These are phyloP conservation scores for Ophidiomyces ophidiicola DNA, from an alignment of 2,329 filamentous ascomycete species.

Conservation along the genomic window DNA sequence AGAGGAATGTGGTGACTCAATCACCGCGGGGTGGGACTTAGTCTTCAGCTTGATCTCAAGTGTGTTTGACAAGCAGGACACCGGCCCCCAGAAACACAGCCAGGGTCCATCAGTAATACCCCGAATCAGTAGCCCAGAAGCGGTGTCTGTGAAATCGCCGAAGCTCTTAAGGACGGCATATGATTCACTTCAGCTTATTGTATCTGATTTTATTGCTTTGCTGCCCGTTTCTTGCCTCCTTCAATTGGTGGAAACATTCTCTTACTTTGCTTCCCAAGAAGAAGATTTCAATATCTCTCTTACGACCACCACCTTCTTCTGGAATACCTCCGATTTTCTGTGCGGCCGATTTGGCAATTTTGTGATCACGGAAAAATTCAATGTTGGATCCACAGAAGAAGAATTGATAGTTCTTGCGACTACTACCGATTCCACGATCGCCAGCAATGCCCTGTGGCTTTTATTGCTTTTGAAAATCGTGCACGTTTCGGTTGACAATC, in stretches of 20 bases:
- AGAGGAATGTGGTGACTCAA: slow-evolving; percentile 74
- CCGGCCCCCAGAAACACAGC: slow-evolving; percentile 22
- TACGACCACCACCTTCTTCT: slow-evolving; percentile 90
- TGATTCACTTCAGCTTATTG: slow-evolving; percentile 77
- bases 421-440: slow-evolving; percentile 46
- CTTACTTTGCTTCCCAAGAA: slow-evolving; percentile 75
- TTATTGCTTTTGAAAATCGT: slow-evolving; percentile 31
- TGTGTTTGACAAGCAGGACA: slow-evolving; percentile 50
- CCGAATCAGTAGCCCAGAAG: slow-evolving; percentile 14
- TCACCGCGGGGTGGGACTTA: slow-evolving; percentile 72
- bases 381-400: slow-evolving; percentile 42
- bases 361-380: slow-evolving; percentile 28
- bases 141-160: slow-evolving; percentile 40
- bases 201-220: slow-evolving; percentile 79
- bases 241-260: slow-evolving; percentile 72
- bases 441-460: slow-evolving; percentile 31
- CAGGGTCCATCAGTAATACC: slow-evolving; percentile 17
- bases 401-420: slow-evolving; percentile 48
- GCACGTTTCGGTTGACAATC: slow-evolving; percentile 30
- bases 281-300: slow-evolving; percentile 92
- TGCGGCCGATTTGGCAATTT: slow-evolving; percentile 38
- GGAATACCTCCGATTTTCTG: slow-evolving; percentile 85
- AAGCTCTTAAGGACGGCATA: slow-evolving; percentile 78
- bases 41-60: slow-evolving; percentile 76
- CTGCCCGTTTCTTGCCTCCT: slow-evolving; percentile 59